phyloP scores from a whole-genome alignment of 441 rosid species.

The Euphorbia schlechtendalii region DNA sequence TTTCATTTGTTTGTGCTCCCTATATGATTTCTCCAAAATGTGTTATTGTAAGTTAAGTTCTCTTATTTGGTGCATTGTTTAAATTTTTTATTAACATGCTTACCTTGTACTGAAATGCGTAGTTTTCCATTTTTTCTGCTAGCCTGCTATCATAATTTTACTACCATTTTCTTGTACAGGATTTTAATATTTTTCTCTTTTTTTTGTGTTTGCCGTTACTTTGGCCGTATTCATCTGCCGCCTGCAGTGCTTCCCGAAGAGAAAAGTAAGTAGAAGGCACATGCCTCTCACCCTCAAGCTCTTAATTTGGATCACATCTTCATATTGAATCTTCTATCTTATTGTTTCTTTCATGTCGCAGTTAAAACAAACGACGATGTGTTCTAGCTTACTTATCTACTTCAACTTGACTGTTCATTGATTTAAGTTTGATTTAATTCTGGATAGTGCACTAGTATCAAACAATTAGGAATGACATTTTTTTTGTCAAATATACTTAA shows the following conservation, averaged over 20 bases:
- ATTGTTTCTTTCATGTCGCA: too few relatives aligned
- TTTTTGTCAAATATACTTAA: background rate
- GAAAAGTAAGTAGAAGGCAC: conserved; percentile 57
- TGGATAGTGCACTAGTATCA: background rate
- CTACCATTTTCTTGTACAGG: background rate
- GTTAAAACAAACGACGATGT: background rate
- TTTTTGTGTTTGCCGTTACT: conserved; percentile 23
- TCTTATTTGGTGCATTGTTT: background rate
- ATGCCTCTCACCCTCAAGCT: conserved; percentile 5
- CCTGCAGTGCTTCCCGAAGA: conserved; percentile 87
- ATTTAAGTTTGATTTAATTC: too few relatives aligned
- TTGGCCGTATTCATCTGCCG: conserved; percentile 25
- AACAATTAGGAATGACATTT: background rate
- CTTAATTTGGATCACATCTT: background rate
- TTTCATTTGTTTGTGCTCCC: background rate
- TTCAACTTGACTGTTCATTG: too few relatives aligned
- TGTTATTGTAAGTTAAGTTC: background rate
- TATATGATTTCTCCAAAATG: background rate
- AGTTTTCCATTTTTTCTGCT: too few relatives aligned
- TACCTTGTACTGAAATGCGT: background rate
- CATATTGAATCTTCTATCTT: background rate
- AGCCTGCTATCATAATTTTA: too few relatives aligned
- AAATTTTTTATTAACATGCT: background rate
- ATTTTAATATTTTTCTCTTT: background rate
- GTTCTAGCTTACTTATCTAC: conserved; percentile 2